Base-by-base conservation (phyloP, 129 eudicot genomes). In the Saussurea involucrata region DNA sequence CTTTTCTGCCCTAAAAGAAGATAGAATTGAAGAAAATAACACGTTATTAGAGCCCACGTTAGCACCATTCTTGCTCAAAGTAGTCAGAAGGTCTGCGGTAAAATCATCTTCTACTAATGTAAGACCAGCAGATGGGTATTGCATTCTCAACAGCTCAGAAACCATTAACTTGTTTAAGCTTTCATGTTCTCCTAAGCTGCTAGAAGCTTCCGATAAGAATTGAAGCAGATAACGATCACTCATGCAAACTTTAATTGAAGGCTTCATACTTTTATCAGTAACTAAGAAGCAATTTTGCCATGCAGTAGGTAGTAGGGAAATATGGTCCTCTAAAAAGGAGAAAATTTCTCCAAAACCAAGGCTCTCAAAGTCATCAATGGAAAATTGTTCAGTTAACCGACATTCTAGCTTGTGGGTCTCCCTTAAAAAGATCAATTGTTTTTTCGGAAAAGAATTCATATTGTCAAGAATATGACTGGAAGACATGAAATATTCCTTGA, bases 281-380 rank as follows among this genome's bases (percentile, higher is more conserved):
- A 32, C 32, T 66, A 76, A 21, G 77, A 94, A 57, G 79, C 65
- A 81, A 21, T 74, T 87, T 34, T 73, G 86, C 65, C 93, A 81
- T 63, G 80, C 37, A 28, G 73, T 73, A 63, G 97, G 93, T 63
- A 94, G 77, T 34, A 76, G 72, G 71, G 75, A 83, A 75, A 83
- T 53, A 64, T 91, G 85, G 61, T 80, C 85, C 64, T 84, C 88
- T 49, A 95, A 12, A 70, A 95, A 91, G 3, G 74, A 24, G 61
- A 83, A 78, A 76, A 87, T 79, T 13, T 89, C 96, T 76, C 98
- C 98, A 77, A 83, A 85, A 70, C 97, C 98, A 74, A 95, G 86
- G 63, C 80, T 81, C 68, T 81, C 88, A 78, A 95, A 91, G 49
- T 85, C 73, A 12, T 78, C 70, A 49, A 86, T 84, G 24, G 88